A percentile compares a stretch with the other conserved stretches of the same genome.
These are phyloP conservation scores for Lichtheimia corymbifera DNA, from an alignment of 371 early-diverging fungal species.

Conservation along the genomic window DNA sequence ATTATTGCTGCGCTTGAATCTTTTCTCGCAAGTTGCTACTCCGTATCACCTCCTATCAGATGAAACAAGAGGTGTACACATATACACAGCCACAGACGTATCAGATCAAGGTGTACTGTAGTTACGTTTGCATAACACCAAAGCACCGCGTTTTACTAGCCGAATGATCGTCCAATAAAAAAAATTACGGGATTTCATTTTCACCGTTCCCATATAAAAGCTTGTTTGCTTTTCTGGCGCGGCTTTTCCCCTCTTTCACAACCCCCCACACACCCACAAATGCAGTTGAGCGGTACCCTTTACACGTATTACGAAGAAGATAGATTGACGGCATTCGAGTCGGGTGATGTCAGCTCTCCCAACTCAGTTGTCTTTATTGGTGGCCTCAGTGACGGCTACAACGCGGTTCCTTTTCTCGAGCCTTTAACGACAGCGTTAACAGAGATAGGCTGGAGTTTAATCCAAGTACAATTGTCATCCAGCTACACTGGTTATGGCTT, in stretches of 20 bases:
- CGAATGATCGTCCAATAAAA: too few relatives aligned
- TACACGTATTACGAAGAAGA: constrained; percentile 19
- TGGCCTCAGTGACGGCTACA: constrained; percentile 53
- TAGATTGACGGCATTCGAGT: constrained; percentile 51
- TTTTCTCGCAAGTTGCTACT: too few relatives aligned
- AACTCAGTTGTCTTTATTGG: constrained; percentile 49
- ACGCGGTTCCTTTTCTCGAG: constrained; percentile 47
- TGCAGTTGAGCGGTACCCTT: constrained; percentile 18
- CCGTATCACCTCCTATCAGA: too few relatives aligned
- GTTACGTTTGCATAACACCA: too few relatives aligned
- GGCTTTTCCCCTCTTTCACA: neutral
- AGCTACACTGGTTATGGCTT: constrained; percentile 54
- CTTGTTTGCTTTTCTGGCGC: neutral
- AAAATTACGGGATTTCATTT: too few relatives aligned
- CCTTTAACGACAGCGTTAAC: constrained; percentile 27
- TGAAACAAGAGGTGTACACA: too few relatives aligned
- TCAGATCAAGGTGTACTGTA: too few relatives aligned
- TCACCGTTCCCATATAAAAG: too few relatives aligned
- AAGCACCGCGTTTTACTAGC: too few relatives aligned
- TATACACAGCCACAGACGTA: too few relatives aligned
- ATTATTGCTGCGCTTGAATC: too few relatives aligned
- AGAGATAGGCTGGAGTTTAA: constrained; percentile 38
- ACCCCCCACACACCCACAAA: neutral
- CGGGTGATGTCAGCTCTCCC: constrained; percentile 28
- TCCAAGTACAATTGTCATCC: constrained; percentile 53